Percentiles rank a stretch among this genome's conserved stretches.
phyloP scores from a whole-genome alignment of 352 stramenopile genomes.

The Saprolegnia parasitica region DNA sequence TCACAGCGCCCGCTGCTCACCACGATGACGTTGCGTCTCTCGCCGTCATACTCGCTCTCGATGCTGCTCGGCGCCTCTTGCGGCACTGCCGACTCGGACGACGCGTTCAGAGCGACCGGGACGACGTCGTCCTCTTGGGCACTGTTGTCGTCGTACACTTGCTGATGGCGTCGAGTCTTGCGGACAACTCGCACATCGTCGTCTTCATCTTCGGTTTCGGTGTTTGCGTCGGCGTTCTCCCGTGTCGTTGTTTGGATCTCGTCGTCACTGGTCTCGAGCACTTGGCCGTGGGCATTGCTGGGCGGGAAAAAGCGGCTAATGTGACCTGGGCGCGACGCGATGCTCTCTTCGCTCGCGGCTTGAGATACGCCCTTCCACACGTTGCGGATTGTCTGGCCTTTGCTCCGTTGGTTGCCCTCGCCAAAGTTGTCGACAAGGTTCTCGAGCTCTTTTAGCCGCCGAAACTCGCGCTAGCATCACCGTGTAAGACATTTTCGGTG shows the following conservation, averaged over 20 bases:
- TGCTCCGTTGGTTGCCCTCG: conserved; percentile 42
- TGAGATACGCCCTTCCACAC: conserved; percentile 61
- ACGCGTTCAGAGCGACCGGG: conserved; percentile 37
- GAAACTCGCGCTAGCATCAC: conserved; percentile 43
- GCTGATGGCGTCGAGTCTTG: no score
- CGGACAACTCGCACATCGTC: conserved; percentile 28
- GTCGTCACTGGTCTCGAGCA: neutral
- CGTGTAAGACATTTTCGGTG: conserved; percentile 4
- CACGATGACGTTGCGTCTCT: conserved; percentile 28
- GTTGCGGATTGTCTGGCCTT: conserved; percentile 41
- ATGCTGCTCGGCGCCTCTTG: no score
- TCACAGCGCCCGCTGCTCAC: conserved; percentile 21
- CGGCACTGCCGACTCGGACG: no score
- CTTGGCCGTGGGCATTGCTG: neutral
- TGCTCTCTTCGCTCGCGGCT: conserved; percentile 48
- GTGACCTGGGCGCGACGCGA: conserved; percentile 31
- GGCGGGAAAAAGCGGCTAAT: neutral
- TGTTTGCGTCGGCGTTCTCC: no score
- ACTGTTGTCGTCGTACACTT: neutral
- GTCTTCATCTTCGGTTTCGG: conserved; percentile 31
- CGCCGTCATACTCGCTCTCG: no score
- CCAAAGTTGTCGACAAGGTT: conserved; percentile 61
- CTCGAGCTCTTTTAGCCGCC: conserved; percentile 66
- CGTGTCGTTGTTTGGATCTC: neutral
- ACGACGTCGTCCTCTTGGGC: conserved; percentile 45